A percentile compares a stretch with the other conserved stretches of the same genome.
Evolutionary conservation across 352 stramenopile species (phyloP).

Genomic region (Globisporangium barbulae): DNA sequence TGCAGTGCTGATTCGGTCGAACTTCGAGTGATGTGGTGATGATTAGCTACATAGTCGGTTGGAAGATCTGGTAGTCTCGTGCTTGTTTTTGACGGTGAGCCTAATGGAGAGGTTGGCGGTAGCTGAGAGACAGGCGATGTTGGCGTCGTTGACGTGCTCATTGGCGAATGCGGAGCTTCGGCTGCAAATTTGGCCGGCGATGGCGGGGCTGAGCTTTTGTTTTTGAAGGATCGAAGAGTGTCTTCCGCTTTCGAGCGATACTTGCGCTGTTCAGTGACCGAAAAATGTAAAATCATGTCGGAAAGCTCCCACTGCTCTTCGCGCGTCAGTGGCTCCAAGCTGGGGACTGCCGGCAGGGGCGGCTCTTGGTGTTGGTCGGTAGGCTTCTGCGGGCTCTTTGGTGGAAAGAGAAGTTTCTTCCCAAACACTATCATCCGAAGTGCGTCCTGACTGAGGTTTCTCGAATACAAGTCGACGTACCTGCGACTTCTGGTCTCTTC

Average conservation of each 20-base stretch:
- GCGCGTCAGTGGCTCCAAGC: conserved; percentile 30
- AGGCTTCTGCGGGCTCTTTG: conserved; percentile 21
- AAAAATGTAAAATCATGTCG: conserved; percentile 47
- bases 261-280: conserved; percentile 44
- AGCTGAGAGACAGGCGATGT: background rate
- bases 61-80: conserved; percentile 16
- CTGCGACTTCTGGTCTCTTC: conserved; percentile 1
- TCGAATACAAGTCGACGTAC: conserved; percentile 63
- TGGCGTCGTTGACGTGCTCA: background rate
- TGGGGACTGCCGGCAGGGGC: conserved; percentile 21
- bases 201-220: conserved; percentile 15
- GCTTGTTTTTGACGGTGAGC: conserved; percentile 5
- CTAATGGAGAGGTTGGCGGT: background rate
- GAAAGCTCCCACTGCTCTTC: conserved; percentile 65
- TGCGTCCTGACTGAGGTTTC: conserved; percentile 37
- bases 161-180: conserved; percentile 12
- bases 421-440: conserved; percentile 45
- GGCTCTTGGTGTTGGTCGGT: conserved; percentile 6
- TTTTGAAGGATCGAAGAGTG: conserved; percentile 34
- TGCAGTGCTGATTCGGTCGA: conserved; percentile 21
- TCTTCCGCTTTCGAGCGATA: conserved; percentile 42
- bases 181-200: conserved; percentile 24
- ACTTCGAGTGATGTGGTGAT: conserved; percentile 34
- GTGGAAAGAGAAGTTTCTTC: conserved; percentile 19
- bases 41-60: conserved; percentile 22